Conservation (phyloP, 129 eudicot genomes). For the Chrysanthemum makinoi region DNA sequence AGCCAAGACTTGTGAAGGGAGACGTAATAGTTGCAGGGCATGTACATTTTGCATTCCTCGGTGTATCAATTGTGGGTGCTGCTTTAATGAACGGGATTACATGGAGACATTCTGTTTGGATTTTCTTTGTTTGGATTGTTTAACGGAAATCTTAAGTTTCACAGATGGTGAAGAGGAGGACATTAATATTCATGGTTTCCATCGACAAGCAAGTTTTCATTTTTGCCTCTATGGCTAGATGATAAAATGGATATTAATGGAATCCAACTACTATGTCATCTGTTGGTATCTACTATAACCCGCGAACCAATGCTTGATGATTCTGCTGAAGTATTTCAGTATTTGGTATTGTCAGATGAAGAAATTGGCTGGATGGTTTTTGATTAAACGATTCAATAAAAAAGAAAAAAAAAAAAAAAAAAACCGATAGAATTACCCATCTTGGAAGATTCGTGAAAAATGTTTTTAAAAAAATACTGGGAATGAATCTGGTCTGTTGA, state of each 20-base stretch:
- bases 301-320: too few relatives aligned
- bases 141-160: constrained; percentile 28
- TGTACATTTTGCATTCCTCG: constrained; percentile 60
- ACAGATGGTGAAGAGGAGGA: constrained; percentile 32
- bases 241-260: constrained; percentile 12
- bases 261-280: not conserved
- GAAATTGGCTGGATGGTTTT: not conserved
- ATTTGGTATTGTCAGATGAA: constrained; percentile 12
- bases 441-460: constrained; percentile 14
- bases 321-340: not conserved
- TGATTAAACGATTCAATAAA: not conserved
- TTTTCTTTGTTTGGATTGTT: constrained; percentile 48
- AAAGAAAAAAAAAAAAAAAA: not conserved
- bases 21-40: constrained; percentile 44
- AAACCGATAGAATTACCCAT: not conserved
- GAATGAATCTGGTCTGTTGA: constrained; percentile 8
- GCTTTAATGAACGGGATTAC: constrained; percentile 47
- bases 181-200: constrained; percentile 15
- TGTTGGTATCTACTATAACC: not conserved
- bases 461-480: not conserved
- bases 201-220: constrained; percentile 41
- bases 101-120: constrained; percentile 50
- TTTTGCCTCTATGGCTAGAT: constrained; percentile 47
- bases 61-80: constrained; percentile 61
- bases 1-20: constrained; percentile 39